These are phyloP conservation scores for Coprinellus micaceus DNA, from an alignment of 768 basidiomycete species.

Conservation along the genomic window DNA sequence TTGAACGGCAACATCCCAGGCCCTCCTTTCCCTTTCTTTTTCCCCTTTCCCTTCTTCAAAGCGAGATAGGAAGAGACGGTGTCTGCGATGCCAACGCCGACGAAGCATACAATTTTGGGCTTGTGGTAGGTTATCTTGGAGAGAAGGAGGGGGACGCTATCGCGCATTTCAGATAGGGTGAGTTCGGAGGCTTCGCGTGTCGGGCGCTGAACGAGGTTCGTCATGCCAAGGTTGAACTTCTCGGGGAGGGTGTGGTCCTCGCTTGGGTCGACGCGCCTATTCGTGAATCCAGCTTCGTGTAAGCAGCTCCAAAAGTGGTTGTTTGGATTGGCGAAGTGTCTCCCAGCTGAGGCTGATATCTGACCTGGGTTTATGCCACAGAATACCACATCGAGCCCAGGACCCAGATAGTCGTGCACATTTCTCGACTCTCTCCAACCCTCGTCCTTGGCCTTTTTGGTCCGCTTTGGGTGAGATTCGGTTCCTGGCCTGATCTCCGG, in stretches of 20 bases:
- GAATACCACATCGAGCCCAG: constrained; percentile 63
- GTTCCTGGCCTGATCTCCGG: no score
- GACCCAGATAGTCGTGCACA: constrained; percentile 49
- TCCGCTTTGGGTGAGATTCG: no score
- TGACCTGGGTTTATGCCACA: constrained; percentile 82
- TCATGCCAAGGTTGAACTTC: constrained; percentile 65
- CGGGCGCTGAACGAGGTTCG: constrained; percentile 69
- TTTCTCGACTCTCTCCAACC: no score
- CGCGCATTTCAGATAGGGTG: constrained; percentile 44
- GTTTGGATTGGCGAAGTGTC: constrained; percentile 74
- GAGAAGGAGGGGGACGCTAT: constrained; percentile 54
- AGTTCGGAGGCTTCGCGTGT: constrained; percentile 62
- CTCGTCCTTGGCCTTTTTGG: no score
- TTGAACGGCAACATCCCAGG: constrained; percentile 52
- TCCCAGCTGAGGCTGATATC: constrained; percentile 63
- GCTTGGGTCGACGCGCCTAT: constrained; percentile 44
- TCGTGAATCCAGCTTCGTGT: constrained; percentile 44
- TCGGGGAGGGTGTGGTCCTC: constrained; percentile 62
- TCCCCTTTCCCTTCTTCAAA: constrained; percentile 9
- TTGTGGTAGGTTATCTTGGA: constrained; percentile 51
- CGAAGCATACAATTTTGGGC: constrained; percentile 72
- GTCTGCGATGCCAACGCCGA: constrained; percentile 64
- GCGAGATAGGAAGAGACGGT: constrained; percentile 22
- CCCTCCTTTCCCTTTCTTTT: constrained; percentile 14
- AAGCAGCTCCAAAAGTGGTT: constrained; percentile 34